Evolutionary conservation across 352 stramenopile genomes (phyloP).

Genomic region (Pythium oligandrum): DNA sequence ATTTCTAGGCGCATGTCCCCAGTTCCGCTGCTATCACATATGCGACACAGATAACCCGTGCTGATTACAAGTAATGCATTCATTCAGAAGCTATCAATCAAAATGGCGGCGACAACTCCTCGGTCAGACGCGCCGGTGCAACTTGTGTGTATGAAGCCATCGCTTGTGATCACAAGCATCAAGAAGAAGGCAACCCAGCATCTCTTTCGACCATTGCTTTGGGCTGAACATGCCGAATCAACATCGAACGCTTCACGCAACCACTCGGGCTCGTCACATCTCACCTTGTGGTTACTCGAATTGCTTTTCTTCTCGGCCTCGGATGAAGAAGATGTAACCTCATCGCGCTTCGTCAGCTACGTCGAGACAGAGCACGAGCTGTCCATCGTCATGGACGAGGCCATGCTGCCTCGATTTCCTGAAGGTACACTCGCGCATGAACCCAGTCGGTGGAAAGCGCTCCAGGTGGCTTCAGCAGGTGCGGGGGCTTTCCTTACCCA

Average conservation of each 20-base stretch:
- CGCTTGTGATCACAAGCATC: conserved; percentile 55
- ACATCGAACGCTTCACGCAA: too few species aligned
- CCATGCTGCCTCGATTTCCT: conserved; percentile 33
- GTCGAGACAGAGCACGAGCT: conserved; percentile 64
- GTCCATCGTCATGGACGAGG: conserved; percentile 55
- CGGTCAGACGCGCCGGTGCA: conserved; percentile 22
- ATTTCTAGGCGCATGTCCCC: too few species aligned
- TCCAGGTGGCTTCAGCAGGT: conserved; percentile 55
- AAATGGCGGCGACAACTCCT: too few species aligned
- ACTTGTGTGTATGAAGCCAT: conserved; percentile 45
- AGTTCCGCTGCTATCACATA: too few species aligned
- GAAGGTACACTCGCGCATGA: conserved; percentile 34
- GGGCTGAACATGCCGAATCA: neutral
- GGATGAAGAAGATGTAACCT: neutral
- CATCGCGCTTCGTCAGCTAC: conserved; percentile 53
- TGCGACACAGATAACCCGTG: too few species aligned
- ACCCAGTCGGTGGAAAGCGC: conserved; percentile 45
- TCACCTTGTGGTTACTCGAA: conserved; percentile 44
- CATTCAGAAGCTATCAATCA: too few species aligned
- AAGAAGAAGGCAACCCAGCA: conserved; percentile 24
- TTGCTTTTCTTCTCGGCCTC: conserved; percentile 45
- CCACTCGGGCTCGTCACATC: neutral
- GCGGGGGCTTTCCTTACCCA: conserved; percentile 50
- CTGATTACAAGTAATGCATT: too few species aligned
- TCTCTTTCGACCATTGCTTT: conserved; percentile 18